Percentiles rank a stretch among this genome's conserved stretches.
phyloP scores from a whole-genome alignment of 2,329 filamentous ascomycete species.

The Pseudogymnoascus sp. region DNA sequence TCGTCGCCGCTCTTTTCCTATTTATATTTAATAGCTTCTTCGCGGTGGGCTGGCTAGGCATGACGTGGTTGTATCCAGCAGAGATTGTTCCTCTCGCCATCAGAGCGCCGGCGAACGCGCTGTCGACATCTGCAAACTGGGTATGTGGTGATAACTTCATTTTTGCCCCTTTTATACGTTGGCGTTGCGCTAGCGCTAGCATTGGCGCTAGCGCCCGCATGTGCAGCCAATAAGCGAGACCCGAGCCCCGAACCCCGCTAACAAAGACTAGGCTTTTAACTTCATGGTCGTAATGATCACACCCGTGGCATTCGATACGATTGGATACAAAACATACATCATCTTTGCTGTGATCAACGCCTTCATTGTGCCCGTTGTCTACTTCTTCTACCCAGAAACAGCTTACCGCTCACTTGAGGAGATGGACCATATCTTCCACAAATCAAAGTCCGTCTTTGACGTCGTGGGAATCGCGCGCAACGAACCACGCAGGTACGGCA shows the following conservation, averaged over 20 bases:
- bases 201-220: constrained; percentile 18
- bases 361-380: constrained; percentile 34
- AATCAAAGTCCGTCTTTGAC: constrained; percentile 39
- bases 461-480: constrained; percentile 37
- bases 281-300: constrained; percentile 40
- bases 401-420: constrained; percentile 57
- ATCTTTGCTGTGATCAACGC: constrained; percentile 50
- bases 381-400: constrained; percentile 60
- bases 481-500: constrained; percentile 51
- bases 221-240: constrained; percentile 23
- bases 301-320: constrained; percentile 37
- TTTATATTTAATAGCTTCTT: constrained; percentile 50
- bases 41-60: constrained; percentile 44
- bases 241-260: constrained; percentile 32
- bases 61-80: constrained; percentile 51
- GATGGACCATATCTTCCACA: constrained; percentile 58
- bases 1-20: constrained; percentile 28
- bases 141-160: constrained; percentile 8
- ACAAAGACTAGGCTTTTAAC: constrained; percentile 48
- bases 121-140: constrained; percentile 35
- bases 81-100: constrained; percentile 48
- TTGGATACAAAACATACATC: constrained; percentile 54
- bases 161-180: neutral
- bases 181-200: constrained; percentile 18
- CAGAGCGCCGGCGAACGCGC: constrained; percentile 50